Evolutionary conservation across 179 eudicot genomes (phyloP).

Genomic region (Corrigiola litoralis): DNA sequence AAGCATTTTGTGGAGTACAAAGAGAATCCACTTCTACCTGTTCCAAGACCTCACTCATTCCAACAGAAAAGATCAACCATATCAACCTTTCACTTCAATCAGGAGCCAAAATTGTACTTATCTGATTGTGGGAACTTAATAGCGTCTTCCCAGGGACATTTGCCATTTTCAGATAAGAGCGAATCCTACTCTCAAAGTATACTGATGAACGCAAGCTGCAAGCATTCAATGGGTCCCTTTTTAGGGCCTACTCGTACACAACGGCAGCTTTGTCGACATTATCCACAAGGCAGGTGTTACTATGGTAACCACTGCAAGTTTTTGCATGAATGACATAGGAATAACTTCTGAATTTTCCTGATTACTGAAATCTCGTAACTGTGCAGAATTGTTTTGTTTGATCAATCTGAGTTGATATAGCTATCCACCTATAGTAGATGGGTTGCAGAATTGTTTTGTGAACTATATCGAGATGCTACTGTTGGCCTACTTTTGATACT

Average conservation of each 20-base stretch:
- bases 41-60: neutral
- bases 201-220: conserved; percentile 1
- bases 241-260: conserved; percentile 14
- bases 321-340: conserved; percentile 37
- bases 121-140: neutral
- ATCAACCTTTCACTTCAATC: conserved; percentile 5
- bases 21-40: neutral
- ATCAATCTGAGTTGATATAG: neutral
- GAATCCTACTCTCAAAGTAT: conserved; percentile 17
- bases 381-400: neutral
- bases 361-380: neutral
- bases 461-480: too few relatives aligned
- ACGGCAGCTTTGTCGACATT: conserved; percentile 41
- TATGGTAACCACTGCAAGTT: conserved; percentile 60
- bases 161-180: neutral
- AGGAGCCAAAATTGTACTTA: neutral
- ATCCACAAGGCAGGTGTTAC: conserved; percentile 54
- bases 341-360: neutral
- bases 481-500: too few relatives aligned
- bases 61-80: conserved; percentile 1
- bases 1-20: conserved; percentile 2
- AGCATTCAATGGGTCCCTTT: neutral
- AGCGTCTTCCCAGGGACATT: neutral
- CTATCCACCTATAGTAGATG: neutral
- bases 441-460: too few relatives aligned